A percentile compares a stretch with the other conserved stretches of the same genome.
These are phyloP conservation scores for Juncus inflexus DNA, from an alignment of 176 grass and related monocot genomes.

Conservation along the genomic window DNA sequence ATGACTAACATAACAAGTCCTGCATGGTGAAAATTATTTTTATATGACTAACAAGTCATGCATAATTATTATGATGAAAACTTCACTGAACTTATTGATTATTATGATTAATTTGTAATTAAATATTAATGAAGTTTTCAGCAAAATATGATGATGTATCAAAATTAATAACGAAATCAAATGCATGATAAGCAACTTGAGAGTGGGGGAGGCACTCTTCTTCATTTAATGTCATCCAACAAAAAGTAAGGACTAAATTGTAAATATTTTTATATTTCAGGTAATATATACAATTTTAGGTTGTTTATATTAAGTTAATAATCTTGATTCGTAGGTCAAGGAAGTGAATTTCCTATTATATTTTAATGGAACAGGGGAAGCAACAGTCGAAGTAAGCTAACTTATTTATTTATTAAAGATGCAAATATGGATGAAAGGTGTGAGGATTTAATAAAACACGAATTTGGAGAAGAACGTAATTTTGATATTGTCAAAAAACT, in stretches of 20 bases:
- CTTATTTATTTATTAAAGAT: not conserved
- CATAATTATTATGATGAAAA: too few species aligned
- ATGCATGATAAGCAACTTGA: conserved; percentile 99
- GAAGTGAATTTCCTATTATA: conserved; percentile 87
- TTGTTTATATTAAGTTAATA: conserved; percentile 1
- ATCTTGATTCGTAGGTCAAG: conserved; percentile 56
- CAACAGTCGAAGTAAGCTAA: conserved; percentile 39
- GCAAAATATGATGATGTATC: conserved; percentile 67
- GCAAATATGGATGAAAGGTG: too few species aligned
- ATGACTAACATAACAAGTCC: too few species aligned
- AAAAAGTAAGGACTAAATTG: conserved; percentile 52
- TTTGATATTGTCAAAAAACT: conserved; percentile 91
- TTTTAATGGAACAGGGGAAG: conserved; percentile 85
- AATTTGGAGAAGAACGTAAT: conserved; percentile 53
- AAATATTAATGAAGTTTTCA: conserved; percentile 59
- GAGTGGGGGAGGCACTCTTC: conserved; percentile 89
- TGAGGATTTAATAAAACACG: too few species aligned
- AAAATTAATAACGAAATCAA: conserved; percentile 84
- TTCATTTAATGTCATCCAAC: conserved; percentile 94
- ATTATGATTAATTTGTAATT: not conserved
- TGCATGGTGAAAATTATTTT: too few species aligned
- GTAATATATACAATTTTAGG: not conserved
- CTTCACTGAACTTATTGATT: not conserved
- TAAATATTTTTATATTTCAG: not conserved
- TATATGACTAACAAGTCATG: too few species aligned